Conservation (phyloP, 1,284 basidiomycete genomes). For the Ustilago cynodontis region DNA sequence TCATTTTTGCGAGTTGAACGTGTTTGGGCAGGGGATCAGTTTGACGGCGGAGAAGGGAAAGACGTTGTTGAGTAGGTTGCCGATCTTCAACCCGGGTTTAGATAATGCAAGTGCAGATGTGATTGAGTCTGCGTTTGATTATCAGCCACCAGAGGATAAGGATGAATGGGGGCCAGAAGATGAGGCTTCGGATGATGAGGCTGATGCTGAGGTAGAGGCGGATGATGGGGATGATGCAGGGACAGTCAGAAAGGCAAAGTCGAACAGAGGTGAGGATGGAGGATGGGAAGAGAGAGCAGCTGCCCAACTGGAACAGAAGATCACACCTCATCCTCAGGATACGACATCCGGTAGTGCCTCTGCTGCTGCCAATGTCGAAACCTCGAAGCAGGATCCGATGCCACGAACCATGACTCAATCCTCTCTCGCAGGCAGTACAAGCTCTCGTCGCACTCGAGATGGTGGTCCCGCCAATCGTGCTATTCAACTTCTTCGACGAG, state of each 20-base stretch:
- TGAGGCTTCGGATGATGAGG: conserved; percentile 23
- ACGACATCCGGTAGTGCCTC: too few relatives aligned
- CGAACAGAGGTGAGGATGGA: conserved; percentile 4
- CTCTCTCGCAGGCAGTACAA: conserved; percentile 30
- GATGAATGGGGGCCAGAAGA: conserved; percentile 29
- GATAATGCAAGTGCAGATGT: conserved; percentile 37
- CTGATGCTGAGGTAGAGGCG: conserved; percentile 23
- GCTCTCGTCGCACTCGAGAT: conserved; percentile 24
- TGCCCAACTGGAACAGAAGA: conserved; percentile 15
- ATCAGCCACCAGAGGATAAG: conserved; percentile 20
- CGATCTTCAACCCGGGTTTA: conserved; percentile 25
- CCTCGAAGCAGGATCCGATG: conserved; percentile 14
- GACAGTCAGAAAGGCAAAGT: not conserved
- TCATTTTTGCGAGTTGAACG: conserved; percentile 83
- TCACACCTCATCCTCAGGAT: conserved; percentile 11
- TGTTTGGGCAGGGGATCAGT: conserved; percentile 52
- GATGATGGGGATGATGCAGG: not conserved
- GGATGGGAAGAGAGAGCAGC: conserved; percentile 40
- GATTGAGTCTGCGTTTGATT: conserved; percentile 52
- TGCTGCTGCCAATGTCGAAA: not conserved
- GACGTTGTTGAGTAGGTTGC: conserved; percentile 33
- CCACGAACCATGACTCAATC: conserved; percentile 24
- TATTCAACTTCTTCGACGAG: conserved; percentile 22
- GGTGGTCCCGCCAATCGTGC: conserved; percentile 9
- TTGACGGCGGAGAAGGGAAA: conserved; percentile 55